Percentiles rank a stretch among this genome's conserved stretches.
These are phyloP conservation scores for Streptanthus diversifolius DNA, from an alignment of 345 rosid species.

Conservation along the genomic window DNA sequence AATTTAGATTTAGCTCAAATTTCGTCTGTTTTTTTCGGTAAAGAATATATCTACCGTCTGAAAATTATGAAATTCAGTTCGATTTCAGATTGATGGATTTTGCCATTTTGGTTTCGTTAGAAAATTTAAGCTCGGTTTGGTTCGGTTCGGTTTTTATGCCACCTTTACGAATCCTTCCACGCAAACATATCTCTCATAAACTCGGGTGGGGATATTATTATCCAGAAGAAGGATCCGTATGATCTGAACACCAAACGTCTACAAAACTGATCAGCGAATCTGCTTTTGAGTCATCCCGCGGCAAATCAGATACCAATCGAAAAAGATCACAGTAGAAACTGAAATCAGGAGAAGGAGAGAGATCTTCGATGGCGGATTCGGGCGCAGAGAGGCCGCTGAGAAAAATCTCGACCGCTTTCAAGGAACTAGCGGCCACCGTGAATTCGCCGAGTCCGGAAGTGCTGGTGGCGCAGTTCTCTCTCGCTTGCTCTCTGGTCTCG, in stretches of 20 bases:
- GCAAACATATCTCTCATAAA: too few relatives aligned
- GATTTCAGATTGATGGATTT: neutral
- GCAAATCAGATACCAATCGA: conserved; percentile 31
- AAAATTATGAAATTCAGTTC: neutral
- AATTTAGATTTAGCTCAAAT: neutral
- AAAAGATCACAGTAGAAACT: neutral
- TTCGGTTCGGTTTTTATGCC: neutral
- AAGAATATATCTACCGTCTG: neutral
- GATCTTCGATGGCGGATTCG: conserved; percentile 42
- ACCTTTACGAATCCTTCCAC: neutral
- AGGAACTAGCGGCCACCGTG: conserved; percentile 48
- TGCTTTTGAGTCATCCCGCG: conserved; percentile 6
- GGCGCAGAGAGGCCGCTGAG: conserved; percentile 49
- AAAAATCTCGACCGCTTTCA: conserved; percentile 64
- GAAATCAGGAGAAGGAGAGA: neutral
- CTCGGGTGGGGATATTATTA: neutral
- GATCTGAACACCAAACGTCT: conserved; percentile 9
- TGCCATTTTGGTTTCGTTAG: neutral
- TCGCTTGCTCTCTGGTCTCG: conserved; percentile 83
- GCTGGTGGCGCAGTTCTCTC: conserved; percentile 69
- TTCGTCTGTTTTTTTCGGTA: neutral
- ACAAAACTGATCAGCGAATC: conserved; percentile 19
- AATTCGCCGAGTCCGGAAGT: conserved; percentile 45
- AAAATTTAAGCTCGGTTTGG: neutral
- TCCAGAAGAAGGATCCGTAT: conserved; percentile 8